Conservation (phyloP, 176 grass and related monocot species). For the Juncus effusus region DNA sequence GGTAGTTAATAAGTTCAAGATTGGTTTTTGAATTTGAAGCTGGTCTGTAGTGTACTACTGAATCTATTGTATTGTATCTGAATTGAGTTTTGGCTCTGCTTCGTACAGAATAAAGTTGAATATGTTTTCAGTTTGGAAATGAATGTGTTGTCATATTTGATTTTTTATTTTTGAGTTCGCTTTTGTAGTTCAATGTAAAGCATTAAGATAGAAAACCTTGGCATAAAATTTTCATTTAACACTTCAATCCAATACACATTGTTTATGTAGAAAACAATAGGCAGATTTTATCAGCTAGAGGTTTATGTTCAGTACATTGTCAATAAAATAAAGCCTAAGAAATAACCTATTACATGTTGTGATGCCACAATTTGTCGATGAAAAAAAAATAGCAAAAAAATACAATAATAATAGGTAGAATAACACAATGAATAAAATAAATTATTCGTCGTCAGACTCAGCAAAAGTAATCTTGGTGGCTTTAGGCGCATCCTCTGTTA, state of each 20-base stretch:
- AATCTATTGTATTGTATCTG: no score
- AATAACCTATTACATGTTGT: no score
- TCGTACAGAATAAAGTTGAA: no score
- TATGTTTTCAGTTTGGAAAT: no score
- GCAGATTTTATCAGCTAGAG: background rate
- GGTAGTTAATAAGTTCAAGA: slow-evolving; percentile 47
- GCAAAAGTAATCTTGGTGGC: slow-evolving; percentile 85
- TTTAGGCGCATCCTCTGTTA: slow-evolving; percentile 82
- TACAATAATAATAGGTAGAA: background rate
- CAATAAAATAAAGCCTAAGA: background rate
- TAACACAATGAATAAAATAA: background rate
- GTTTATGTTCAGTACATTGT: background rate
- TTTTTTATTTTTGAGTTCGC: background rate
- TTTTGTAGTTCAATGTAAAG: background rate
- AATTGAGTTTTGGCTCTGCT: no score
- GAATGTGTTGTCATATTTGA: background rate
- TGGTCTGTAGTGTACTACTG: background rate
- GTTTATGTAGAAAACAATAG: background rate
- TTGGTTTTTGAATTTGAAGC: no score
- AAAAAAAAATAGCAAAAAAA: no score
- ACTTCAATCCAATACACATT: background rate
- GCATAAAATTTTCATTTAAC: background rate
- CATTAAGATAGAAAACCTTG: background rate
- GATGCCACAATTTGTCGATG: no score
- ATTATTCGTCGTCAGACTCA: slow-evolving; percentile 78